phyloP scores from a whole-genome alignment of 192 early-diverging fungal species.

The Coemansia sp. region DNA sequence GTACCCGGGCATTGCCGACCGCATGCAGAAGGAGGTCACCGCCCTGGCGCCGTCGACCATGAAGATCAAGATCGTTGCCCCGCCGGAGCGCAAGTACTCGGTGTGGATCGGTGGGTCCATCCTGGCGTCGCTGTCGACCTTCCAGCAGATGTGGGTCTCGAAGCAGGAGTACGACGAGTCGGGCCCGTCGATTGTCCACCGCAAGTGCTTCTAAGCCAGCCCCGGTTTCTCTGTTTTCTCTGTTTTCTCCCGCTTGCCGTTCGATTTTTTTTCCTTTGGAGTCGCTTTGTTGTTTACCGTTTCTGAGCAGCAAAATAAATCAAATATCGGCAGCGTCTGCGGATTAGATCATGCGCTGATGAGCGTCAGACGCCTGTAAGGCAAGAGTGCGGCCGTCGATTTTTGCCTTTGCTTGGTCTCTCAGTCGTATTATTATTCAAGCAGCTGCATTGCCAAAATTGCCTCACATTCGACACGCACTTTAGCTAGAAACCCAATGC shows the following conservation, averaged over 20 bases:
- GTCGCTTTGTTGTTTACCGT: no score
- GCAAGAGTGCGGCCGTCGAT: no score
- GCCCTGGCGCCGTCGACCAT: conserved; percentile 90
- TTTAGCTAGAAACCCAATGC: no score
- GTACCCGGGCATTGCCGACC: conserved; percentile 96
- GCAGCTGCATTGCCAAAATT: no score
- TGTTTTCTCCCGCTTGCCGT: neutral
- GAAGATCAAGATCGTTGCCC: conserved; percentile 98
- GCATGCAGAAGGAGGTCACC: conserved; percentile 97
- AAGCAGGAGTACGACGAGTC: conserved; percentile 99
- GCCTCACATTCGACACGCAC: no score
- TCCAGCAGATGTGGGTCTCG: conserved; percentile 99
- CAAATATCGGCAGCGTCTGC: no score
- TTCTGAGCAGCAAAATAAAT: no score
- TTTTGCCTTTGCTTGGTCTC: no score
- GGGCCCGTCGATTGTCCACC: conserved; percentile 96
- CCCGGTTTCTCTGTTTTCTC: neutral
- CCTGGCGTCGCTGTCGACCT: conserved; percentile 93
- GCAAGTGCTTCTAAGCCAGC: conserved; percentile 92
- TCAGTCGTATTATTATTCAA: no score
- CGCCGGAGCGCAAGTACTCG: conserved; percentile 98
- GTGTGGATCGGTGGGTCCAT: conserved; percentile 99
- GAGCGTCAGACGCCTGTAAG: no score
- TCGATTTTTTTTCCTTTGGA: no score
- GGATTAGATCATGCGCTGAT: no score